phyloP scores from a whole-genome alignment of 805 yeast genomes.

The Candida maris region DNA sequence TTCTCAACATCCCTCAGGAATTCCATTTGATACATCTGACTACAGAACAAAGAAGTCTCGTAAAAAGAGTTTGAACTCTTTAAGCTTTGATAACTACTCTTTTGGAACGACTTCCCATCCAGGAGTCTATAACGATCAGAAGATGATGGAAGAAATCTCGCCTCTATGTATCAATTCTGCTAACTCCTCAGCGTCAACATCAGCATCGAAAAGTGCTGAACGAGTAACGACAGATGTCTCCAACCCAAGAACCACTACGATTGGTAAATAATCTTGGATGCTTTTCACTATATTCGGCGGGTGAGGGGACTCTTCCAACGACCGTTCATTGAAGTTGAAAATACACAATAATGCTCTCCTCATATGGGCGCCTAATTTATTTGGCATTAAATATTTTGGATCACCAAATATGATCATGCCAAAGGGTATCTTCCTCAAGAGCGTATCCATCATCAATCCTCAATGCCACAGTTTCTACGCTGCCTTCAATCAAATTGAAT shows the following conservation, averaged over 20 bases:
- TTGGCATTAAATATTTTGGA: too few species aligned
- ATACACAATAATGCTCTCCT: too few species aligned
- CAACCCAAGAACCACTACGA: neutral
- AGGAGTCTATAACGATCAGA: conserved; percentile 11
- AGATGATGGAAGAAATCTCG: conserved; percentile 15
- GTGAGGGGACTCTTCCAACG: too few species aligned
- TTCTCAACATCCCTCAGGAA: neutral
- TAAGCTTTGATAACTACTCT: conserved; percentile 20
- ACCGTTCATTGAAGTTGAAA: too few species aligned
- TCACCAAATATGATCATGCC: too few species aligned
- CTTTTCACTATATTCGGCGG: too few species aligned
- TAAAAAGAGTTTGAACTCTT: conserved; percentile 13
- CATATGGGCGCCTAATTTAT: too few species aligned
- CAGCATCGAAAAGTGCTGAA: conserved; percentile 2
- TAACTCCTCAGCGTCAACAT: neutral
- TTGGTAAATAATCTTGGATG: neutral
- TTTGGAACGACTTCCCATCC: conserved; percentile 11
- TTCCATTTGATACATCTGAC: conserved; percentile 5
- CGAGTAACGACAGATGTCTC: conserved; percentile 2
- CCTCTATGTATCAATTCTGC: conserved; percentile 13
- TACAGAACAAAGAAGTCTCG: conserved; percentile 16
- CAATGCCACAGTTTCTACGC: too few species aligned
- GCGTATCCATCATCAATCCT: too few species aligned
- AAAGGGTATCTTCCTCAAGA: too few species aligned
- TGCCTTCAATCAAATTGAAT: too few species aligned